These are phyloP conservation scores for Wickerhamiella lipophila DNA, from an alignment of 805 yeast genomes.

Conservation along the genomic window DNA sequence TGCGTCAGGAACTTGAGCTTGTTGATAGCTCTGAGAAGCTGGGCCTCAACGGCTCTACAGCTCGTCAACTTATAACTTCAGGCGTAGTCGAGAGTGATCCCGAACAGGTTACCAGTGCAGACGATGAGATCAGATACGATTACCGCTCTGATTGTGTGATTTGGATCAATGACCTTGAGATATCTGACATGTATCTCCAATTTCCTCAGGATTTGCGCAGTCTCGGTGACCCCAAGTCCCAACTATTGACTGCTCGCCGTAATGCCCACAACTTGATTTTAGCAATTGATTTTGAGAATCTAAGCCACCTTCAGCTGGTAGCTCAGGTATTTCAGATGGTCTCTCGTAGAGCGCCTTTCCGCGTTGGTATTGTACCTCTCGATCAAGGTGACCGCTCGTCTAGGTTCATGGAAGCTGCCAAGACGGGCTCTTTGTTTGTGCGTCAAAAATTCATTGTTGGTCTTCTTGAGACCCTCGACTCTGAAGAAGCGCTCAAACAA, in stretches of 20 bases:
- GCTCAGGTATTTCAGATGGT: slow-evolving; percentile 24
- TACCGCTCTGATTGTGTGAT: slow-evolving; percentile 35
- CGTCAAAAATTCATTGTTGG: slow-evolving; percentile 17
- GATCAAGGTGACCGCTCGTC: slow-evolving; percentile 20
- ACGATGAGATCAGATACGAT: slow-evolving; percentile 25
- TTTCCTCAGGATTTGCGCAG: slow-evolving; percentile 36
- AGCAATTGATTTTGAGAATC: slow-evolving; percentile 46
- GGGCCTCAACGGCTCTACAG: slow-evolving; percentile 27
- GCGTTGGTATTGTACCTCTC: slow-evolving; percentile 72
- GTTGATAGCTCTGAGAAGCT: slow-evolving; percentile 24
- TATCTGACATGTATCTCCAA: slow-evolving; percentile 41
- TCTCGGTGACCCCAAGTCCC: slow-evolving; percentile 36
- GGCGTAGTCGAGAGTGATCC: slow-evolving; percentile 13
- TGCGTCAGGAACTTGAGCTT: slow-evolving; percentile 31
- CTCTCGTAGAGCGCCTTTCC: slow-evolving; percentile 53
- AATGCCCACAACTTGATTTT: slow-evolving; percentile 68
- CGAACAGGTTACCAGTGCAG: neutral
- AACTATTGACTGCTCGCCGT: slow-evolving; percentile 39
- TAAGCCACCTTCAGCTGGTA: slow-evolving; percentile 40
- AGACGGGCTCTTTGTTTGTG: slow-evolving; percentile 14
- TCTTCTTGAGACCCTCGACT: slow-evolving; percentile 14
- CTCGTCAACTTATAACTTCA: slow-evolving; percentile 24
- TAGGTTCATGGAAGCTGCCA: slow-evolving; percentile 17
- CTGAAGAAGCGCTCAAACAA: slow-evolving; percentile 14
- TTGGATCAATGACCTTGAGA: slow-evolving; percentile 67